Percentiles rank a stretch among this genome's conserved stretches.
Evolutionary conservation across 2,329 filamentous ascomycete species (phyloP).

Genomic region (Ophiosphaerella korrae): DNA sequence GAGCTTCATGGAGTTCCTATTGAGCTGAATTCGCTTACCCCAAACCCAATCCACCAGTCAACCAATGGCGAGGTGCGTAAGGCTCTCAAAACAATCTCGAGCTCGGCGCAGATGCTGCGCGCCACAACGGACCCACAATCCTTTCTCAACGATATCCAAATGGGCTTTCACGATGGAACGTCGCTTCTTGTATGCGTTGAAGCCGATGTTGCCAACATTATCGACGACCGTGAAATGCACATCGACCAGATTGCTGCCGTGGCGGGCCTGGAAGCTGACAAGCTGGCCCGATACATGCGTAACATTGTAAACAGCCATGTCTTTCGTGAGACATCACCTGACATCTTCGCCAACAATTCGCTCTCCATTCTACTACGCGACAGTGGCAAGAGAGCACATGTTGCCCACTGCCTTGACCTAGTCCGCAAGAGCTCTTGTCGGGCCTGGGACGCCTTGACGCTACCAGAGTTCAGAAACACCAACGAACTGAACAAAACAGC

Average conservation of each 20-base stretch:
- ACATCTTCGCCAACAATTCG: slow-evolving; percentile 5
- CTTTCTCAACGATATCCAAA: not conserved
- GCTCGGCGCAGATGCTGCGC: slow-evolving; percentile 1
- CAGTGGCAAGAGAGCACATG: slow-evolving; percentile 1
- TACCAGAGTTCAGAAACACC: not conserved
- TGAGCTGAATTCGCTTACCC: not conserved
- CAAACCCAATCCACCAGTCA: not conserved
- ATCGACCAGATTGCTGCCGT: not conserved
- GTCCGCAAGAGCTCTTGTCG: not conserved
- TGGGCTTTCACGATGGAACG: slow-evolving; percentile 4
- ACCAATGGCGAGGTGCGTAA: not conserved
- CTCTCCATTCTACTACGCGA: not conserved
- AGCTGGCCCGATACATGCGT: slow-evolving; percentile 3
- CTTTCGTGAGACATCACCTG: slow-evolving; percentile 1
- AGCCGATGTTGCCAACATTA: slow-evolving; percentile 2
- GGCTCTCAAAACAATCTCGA: not conserved
- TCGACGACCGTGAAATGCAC: slow-evolving; percentile 1
- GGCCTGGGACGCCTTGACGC: slow-evolving; percentile 4
- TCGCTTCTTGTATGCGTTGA: slow-evolving; percentile 4
- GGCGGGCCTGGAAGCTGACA: not conserved
- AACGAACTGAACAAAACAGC: slow-evolving; percentile 1
- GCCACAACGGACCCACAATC: not conserved
- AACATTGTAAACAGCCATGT: slow-evolving; percentile 3
- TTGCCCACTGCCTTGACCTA: slow-evolving; percentile 1
- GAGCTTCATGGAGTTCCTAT: not conserved